Evolutionary conservation across 2,329 filamentous ascomycete genomes (phyloP), one percentile per base, ranked within the genome.

Genomic region (Endoconidiophora laricicola): DNA sequence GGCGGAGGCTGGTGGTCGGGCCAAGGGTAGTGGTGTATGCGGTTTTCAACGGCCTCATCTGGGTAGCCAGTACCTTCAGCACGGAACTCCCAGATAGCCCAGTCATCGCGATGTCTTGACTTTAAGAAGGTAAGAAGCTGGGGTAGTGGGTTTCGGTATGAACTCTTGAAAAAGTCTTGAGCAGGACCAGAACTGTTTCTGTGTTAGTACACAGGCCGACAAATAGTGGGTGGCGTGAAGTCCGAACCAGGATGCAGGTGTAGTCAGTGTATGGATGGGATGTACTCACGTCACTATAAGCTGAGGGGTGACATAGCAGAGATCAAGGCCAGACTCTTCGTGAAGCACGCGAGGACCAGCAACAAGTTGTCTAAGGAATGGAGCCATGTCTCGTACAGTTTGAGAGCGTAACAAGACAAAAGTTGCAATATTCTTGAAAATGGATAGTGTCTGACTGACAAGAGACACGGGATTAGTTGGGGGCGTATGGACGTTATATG

Each of bases 61-160:
- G 87, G 87, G 60, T 98, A 98, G 1, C 91, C 91, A 0, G 91
- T 95, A 4, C 91, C 91, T 63, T 98, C 91, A 36, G 87, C 91
- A 43, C 91, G 81, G 59, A 98, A 98, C 66, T 98, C 91, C 86
- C 90, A 98, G 59, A 98, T 94, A 2, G 83, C 79, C 91, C 91
- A 98, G 55, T 91, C 70, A 23, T 78, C 67, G 24, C 75, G 81
- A 65, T 98, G 91, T 59, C 87, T 86, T 42, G 73, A 69, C 65
- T 96, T 86, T 55, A 98, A 80, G 62, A 90, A 98, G 56, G 77
- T 75, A 53, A 96, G 86, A 20, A 98, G 77, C 38, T 81, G 76
- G 60, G 93, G 82, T 46, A 94, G 79, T 0, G 90, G 90, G 61
- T 94, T 98, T 60, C 91, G 85, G 66, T 96, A 98, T 54, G 86